Base-by-base conservation (phyloP, 208 protist genomes). In the Trypanosomatidae sp. region DNA sequence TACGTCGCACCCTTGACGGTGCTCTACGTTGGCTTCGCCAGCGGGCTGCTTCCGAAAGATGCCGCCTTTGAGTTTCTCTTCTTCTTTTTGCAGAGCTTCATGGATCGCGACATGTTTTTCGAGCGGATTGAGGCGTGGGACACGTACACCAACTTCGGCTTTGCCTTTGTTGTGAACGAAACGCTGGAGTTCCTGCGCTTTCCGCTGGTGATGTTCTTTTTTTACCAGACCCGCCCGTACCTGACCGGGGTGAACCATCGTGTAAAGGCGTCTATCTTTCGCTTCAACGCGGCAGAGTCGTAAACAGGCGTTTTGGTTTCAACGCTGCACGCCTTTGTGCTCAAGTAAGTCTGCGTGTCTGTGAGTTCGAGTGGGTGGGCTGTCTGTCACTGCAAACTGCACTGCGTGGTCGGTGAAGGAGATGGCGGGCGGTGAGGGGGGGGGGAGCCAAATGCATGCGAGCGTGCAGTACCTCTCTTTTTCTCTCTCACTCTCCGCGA, bases 111-210 rank as follows among this genome's bases (percentile, higher is more conserved):
- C 22, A 66, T 70, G 73, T 95, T 97, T 69, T 95, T 91, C 59
- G 74, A 72, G 56, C 81, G 89, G 22, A 73, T 97, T 0, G 90
- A 91, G 81, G 85, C 88, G 53, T 97, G 86, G 86, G 92, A 91
- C 53, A 91, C 83, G 47, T 95, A 94, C 71, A 79, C 93, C 5
- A 89, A 97, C 75, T 81, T 97, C 56, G 92, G 90, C n/a, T 97
- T 95, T 86, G 92, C 90, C 3, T 95, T 97, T 82, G 84, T 97
- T 0, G 82, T 97, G 30, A 97, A 96, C 69, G 92, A 96, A 62
- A 82, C 90, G 70, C 62, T 94, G 1, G 89, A 96, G 82, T 44
- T 94, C 13, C 25, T 93, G 28, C 92, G 92, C 36, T 81, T 96
- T 33, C 89, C 92, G 7, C n/a, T 91, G 17, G 84, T 93, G 62